Base-by-base conservation (phyloP, 2,329 filamentous ascomycete species). In the Pseudocercospora macadamiae region DNA sequence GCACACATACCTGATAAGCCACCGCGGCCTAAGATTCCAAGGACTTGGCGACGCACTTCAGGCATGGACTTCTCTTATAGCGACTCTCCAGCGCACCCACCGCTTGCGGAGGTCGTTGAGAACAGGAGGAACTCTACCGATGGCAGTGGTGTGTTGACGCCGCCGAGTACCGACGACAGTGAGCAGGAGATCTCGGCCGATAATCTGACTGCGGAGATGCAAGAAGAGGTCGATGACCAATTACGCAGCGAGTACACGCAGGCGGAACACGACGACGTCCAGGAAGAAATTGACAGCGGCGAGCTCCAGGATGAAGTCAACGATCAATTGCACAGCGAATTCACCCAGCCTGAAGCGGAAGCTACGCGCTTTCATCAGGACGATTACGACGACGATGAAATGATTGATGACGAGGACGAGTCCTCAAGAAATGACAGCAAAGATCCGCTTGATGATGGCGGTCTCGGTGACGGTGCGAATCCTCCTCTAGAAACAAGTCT, bases 1-100 rank as follows among this genome's bases (percentile, higher is more conserved):
- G 64, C 65, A 7, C 70, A 72, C 18, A 68, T 73, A 30, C 62
- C 68, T 45, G 64, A 62, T 2, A 72, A 68, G 36, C 74, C 76
- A 55, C 65, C 70, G 18, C 72, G 77, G 26, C 65, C 73, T 14
- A 79, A 78, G 57, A 69, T 77, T 25, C 74, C 76, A 32, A 70
- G 71, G 14, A 77, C 76, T 3, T 77, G 77, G 74, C 74, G 77
- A 39, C 70, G 74, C n/a, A 74, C 67, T 18, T 76, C 70, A 32
- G 72, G 69, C 4, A 73, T 64, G 49, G 68, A 77, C 49, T 75
- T 73, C 39, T 67, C 70, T 6, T 76, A 76, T 57, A 69, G 72
- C 19, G 74, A 79, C 39, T 75, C 73, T 49, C 70, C 71, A 16
- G 73, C 59, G 10, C 66, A 67, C 53, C 48, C 55, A 39, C 55